Conservation (phyloP, 2,329 filamentous ascomycete genomes). For the Lachnellula subtilissima region DNA sequence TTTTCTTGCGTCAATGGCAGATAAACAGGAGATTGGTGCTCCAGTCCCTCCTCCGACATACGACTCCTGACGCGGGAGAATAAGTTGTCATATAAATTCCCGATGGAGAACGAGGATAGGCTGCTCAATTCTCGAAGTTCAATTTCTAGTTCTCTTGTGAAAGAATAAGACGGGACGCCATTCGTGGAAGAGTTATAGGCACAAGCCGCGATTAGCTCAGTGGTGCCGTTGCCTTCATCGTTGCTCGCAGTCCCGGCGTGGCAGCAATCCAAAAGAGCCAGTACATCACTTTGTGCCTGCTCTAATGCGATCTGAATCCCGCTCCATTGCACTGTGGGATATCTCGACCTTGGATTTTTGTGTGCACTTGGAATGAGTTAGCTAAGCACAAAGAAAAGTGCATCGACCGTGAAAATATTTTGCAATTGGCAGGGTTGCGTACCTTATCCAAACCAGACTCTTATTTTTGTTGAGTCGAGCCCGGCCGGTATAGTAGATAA, state of each 20-base stretch:
- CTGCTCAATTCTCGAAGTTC: slow-evolving; percentile 20
- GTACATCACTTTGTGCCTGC: slow-evolving; percentile 15
- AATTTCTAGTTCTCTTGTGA: slow-evolving; percentile 11
- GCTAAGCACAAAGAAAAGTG: background rate
- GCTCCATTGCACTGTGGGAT: slow-evolving; percentile 15
- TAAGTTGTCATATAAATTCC: slow-evolving; percentile 22
- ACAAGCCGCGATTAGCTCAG: slow-evolving; percentile 21
- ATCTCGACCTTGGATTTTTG: slow-evolving; percentile 2
- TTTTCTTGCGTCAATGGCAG: slow-evolving; percentile 13
- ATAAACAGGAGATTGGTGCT: slow-evolving; percentile 12
- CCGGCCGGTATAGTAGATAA: slow-evolving; percentile 22
- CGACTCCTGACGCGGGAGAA: slow-evolving; percentile 16
- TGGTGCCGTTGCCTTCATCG: slow-evolving; percentile 11
- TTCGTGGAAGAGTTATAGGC: slow-evolving; percentile 3
- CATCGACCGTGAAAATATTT: background rate
- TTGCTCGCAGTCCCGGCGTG: slow-evolving; percentile 7
- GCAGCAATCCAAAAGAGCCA: slow-evolving; percentile 17
- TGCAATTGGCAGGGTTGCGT: background rate
- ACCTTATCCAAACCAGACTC: slow-evolving; percentile 19
- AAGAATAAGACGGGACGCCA: slow-evolving; percentile 6
- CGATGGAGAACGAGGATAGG: slow-evolving; percentile 19
- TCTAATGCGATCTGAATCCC: slow-evolving; percentile 16
- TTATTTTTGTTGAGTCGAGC: slow-evolving; percentile 6
- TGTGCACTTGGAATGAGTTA: background rate
- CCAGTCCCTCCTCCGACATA: slow-evolving; percentile 6